A percentile compares a stretch with the other conserved stretches of the same genome.
phyloP scores from a whole-genome alignment of 2,329 filamentous ascomycete species.

The Aspergillus floridensis region DNA sequence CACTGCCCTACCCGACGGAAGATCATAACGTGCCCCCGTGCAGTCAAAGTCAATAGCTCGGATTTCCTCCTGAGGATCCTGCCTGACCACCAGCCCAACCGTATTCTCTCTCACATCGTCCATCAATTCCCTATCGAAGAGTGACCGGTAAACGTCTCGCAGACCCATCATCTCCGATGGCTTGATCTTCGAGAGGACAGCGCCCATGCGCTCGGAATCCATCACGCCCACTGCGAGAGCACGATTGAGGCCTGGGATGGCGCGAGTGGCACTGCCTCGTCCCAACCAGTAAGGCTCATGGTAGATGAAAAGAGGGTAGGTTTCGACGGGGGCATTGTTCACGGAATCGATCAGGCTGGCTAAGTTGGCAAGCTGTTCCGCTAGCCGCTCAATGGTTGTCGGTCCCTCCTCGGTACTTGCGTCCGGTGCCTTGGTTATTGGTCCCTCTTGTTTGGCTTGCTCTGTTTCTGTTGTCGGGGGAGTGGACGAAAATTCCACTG shows the following conservation, averaged over 20 bases:
- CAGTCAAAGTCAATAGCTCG: not conserved
- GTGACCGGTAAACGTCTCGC: not conserved
- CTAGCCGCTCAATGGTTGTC: not conserved
- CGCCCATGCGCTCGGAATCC: not conserved
- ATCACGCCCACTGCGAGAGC: not conserved
- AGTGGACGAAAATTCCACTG: no score
- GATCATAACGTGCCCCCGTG: not conserved
- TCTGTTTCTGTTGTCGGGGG: no score
- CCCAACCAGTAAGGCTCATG: not conserved
- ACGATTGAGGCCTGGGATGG: not conserved
- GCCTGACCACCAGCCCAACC: not conserved
- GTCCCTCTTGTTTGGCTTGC: no score
- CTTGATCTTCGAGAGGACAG: not conserved
- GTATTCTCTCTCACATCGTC: not conserved
- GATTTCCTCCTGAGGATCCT: not conserved
- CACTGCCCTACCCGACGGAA: not conserved
- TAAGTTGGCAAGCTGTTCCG: not conserved
- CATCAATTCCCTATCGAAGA: not conserved
- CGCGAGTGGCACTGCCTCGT: not conserved
- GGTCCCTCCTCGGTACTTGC: not conserved
- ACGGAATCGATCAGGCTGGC: not conserved
- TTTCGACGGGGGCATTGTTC: not conserved
- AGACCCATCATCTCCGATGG: not conserved
- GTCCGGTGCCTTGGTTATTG: no score
- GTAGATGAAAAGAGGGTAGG: not conserved